These are phyloP conservation scores for Phytopythium chamaehyphon DNA, from an alignment of 352 stramenopile species.

Conservation along the genomic window DNA sequence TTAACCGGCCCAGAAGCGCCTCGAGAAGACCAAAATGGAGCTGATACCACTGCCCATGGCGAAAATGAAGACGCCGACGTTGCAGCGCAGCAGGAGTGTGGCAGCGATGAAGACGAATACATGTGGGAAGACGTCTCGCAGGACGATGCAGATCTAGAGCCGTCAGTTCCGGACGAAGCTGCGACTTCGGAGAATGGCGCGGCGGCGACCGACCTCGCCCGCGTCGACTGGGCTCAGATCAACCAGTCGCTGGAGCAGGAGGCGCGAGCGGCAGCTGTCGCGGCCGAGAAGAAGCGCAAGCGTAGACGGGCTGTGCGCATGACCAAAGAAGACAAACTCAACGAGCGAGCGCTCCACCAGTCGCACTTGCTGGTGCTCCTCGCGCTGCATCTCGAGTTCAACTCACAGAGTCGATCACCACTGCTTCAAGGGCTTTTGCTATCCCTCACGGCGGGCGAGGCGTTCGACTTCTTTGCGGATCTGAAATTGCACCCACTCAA, in stretches of 20 bases:
- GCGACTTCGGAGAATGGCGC: too few relatives aligned
- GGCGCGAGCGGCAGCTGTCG: constrained; percentile 13
- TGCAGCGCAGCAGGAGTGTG: neutral
- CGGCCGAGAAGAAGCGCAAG: constrained; percentile 24
- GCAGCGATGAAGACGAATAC: neutral
- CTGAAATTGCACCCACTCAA: constrained; percentile 25
- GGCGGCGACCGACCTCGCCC: constrained; percentile 23
- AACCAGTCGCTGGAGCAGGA: constrained; percentile 45
- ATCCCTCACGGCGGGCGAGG: constrained; percentile 41
- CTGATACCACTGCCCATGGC: neutral
- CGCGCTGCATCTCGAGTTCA: constrained; percentile 42
- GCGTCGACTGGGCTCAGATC: constrained; percentile 68
- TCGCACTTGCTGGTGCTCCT: constrained; percentile 66
- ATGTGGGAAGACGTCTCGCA: constrained; percentile 1
- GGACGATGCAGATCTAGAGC: constrained; percentile 16
- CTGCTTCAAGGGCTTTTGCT: constrained; percentile 54
- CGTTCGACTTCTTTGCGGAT: constrained; percentile 41
- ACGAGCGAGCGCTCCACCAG: constrained; percentile 60
- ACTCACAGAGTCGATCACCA: constrained; percentile 29
- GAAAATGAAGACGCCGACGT: constrained; percentile 1
- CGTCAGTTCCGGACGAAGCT: constrained; percentile 8
- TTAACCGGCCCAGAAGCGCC: neutral
- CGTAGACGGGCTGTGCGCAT: constrained; percentile 35
- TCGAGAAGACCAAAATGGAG: neutral
- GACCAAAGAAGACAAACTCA: constrained; percentile 56